Evolutionary conservation across 805 yeast genomes (phyloP), one percentile per base, ranked within the genome.

Genomic region (Kurtzmaniella cleridarum): DNA sequence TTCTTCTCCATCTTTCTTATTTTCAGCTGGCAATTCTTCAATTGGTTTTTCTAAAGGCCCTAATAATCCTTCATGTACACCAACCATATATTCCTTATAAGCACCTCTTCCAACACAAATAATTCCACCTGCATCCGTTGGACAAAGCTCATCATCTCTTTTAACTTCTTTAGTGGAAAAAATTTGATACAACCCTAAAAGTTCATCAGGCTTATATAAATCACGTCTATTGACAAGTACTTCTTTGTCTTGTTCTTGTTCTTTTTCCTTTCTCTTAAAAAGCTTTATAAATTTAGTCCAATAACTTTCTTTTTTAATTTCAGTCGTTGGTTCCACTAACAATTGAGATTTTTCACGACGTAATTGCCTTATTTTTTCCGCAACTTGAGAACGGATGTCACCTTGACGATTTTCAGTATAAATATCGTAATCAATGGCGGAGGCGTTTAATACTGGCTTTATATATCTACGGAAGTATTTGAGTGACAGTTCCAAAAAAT

Each of bases 41-140:
- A 54, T 62, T 2, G 69, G 71, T 39, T 55, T 56, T 30, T 67
- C 88, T 42, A 91, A 65, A 2, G 98, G 98, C 0, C 98, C 98
- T 34, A 93, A 62, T 55, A 93, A 71, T 5, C 98, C 98, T 65
- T 93, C 98, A 50, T 93, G 96, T 9, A 93, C 57, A 8, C 99
- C 99, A 32, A 75, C 73, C 38, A 93, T 57, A 56, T 88, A 93
- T 68, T 93, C 99, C 59, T 91, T 91, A 59, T 77, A 93, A 0
- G 97, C 91, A 41, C 98, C 98, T 57, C 99, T 75, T 3, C 99
- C 99, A 18, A 93, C 65, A 56, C 96, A 86, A 15, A 93, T 74
- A 10, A 89, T 82, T 32, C 98, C 98, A 18, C 97, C 97, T 7
- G 81, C 75, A 23, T 69, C 51, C 11, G 56, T 55, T 2, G 77